These are phyloP conservation scores for Didymella pinodella DNA, from an alignment of 2,329 filamentous ascomycete genomes.

Conservation along the genomic window DNA sequence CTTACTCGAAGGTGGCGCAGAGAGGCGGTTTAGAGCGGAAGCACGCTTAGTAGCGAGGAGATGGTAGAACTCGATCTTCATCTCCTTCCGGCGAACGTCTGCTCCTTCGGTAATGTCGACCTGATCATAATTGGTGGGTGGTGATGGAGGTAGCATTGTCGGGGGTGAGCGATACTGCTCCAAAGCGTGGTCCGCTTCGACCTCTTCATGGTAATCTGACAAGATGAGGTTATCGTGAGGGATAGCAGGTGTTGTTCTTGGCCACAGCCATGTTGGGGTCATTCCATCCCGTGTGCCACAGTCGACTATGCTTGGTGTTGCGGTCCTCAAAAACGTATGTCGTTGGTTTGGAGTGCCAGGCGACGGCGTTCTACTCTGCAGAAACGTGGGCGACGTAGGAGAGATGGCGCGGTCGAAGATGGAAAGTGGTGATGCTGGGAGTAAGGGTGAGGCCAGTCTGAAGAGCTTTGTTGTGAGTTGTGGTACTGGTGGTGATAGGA, in stretches of 20 bases:
- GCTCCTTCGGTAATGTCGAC: neutral
- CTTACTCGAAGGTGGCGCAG: neutral
- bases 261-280: slow-evolving; percentile 7
- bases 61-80: slow-evolving; percentile 19
- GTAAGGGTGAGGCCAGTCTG: slow-evolving; percentile 21
- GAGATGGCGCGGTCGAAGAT: slow-evolving; percentile 29
- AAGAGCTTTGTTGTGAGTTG: slow-evolving; percentile 1
- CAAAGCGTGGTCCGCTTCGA: neutral
- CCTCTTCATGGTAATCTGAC: neutral
- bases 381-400: slow-evolving; percentile 12
- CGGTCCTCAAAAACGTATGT: neutral
- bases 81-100: neutral
- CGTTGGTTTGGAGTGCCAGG: neutral
- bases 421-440: slow-evolving; percentile 30
- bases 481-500: slow-evolving; percentile 22
- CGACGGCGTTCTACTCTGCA: neutral
- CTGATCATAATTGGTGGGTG: neutral
- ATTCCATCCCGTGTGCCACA: neutral
- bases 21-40: neutral
- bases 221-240: neutral
- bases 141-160: neutral
- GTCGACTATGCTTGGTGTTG: neutral
- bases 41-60: slow-evolving; percentile 19
- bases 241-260: slow-evolving; percentile 1
- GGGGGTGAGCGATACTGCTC: neutral